Base-by-base conservation (phyloP, 352 stramenopile species). In the Globisporangium takayamanum region DNA sequence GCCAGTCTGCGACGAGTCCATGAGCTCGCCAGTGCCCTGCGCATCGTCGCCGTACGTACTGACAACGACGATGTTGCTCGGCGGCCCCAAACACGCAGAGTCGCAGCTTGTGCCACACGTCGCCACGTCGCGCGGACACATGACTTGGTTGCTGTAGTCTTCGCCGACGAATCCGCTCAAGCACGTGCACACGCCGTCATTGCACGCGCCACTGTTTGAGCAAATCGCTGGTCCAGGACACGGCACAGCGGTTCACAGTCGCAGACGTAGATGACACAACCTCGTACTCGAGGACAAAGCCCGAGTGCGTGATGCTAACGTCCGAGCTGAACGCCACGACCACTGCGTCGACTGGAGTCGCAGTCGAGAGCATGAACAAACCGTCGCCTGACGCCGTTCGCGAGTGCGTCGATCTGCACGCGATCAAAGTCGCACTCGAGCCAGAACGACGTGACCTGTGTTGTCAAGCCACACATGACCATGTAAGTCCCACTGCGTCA, bases 371-470 rank as follows among this genome's bases (percentile, higher is more conserved):
- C 1, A 65, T 22, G 44, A 89, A 87, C 3, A 55, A 22, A 0
- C 79, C 76, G 4, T 72, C 53, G 68, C 0, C 50, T 63, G 5
- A 36, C 52, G 2, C 54, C 63, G 5, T 52, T 60, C 1, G 41
- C 12, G 20, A 54, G 73, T 2, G 62, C 57, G 3, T 44, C 58
- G 20, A 88, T 69, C 5, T 56, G 46, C 25, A 86, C 56, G 5
- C 33, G 62, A 20, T 87, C 79, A 45, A 86, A 74, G 45, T 86
- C 65, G 37, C 79, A 89, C 47, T 89, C 79, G 7, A 89, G 67
- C 56, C 64, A 76, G 57, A 89, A 89, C 11, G 50, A 59, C 0
- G 70, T 72, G 7, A 87, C 55, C 62, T 83, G 54, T 2, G 22
- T 6, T 10, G 30, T 47, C 2, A 46, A 20, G 41, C 41, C 11